Conservation (phyloP, 768 basidiomycete species). For the Rhodotorula kratochvilovae region DNA sequence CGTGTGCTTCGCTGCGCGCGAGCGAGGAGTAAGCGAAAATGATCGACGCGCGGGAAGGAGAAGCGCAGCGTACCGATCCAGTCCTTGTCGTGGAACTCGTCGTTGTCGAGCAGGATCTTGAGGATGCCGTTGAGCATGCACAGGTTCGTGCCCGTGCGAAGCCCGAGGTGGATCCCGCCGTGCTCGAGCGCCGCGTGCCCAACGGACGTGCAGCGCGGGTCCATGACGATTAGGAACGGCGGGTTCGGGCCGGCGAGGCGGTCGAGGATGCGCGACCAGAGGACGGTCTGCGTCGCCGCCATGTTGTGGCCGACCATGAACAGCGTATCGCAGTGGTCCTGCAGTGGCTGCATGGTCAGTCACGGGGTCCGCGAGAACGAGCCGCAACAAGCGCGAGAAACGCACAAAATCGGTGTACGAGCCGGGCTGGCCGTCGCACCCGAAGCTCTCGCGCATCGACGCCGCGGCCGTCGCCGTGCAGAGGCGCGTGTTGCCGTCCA, state of each 20-base stretch:
- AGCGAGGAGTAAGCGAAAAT: too few relatives aligned
- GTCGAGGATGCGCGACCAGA: conserved; percentile 41
- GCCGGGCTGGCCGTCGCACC: conserved; percentile 40
- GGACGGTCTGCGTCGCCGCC: conserved; percentile 40
- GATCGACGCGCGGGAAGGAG: neutral
- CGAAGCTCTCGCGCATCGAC: conserved; percentile 40
- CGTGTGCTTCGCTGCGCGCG: conserved; percentile 24
- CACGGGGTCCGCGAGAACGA: neutral
- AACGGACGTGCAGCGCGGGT: conserved; percentile 35
- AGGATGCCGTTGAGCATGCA: conserved; percentile 39
- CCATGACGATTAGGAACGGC: conserved; percentile 37
- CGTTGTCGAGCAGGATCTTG: conserved; percentile 37
- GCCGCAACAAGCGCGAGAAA: neutral
- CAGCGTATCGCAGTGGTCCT: conserved; percentile 34
- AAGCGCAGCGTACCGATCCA: conserved; percentile 15
- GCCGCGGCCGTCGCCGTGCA: conserved; percentile 42
- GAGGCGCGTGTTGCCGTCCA: conserved; percentile 42
- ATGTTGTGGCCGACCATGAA: conserved; percentile 41
- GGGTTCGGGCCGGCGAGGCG: conserved; percentile 38
- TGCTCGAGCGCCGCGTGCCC: conserved; percentile 29
- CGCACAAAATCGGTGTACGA: conserved; percentile 26
- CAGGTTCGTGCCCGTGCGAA: conserved; percentile 36
- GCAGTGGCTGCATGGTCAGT: neutral
- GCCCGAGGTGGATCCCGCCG: conserved; percentile 27
- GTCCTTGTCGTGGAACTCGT: conserved; percentile 30